A percentile compares a stretch with the other conserved stretches of the same genome.
These are phyloP conservation scores for Acacia pycnantha DNA, from an alignment of 331 rosid genomes.

Conservation along the genomic window DNA sequence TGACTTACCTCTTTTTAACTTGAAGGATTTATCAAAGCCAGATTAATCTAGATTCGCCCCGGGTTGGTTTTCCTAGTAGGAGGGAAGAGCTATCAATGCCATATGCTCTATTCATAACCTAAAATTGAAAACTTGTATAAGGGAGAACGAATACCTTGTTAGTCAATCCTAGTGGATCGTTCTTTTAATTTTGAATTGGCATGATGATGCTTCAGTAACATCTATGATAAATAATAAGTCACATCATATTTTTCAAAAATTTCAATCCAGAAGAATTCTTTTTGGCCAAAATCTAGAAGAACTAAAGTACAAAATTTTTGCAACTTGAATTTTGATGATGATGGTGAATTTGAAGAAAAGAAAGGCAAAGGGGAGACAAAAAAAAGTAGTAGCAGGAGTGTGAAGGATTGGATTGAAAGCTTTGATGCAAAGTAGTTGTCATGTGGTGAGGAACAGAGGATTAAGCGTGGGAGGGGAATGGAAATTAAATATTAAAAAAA, in stretches of 20 bases:
- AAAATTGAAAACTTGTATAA: no score
- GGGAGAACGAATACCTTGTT: no score
- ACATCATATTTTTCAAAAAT: background rate
- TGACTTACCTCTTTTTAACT: no score
- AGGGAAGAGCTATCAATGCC: no score
- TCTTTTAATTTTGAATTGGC: no score
- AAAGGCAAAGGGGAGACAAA: background rate
- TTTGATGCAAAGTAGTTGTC: background rate
- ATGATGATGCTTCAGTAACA: no score
- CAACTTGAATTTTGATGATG: background rate
- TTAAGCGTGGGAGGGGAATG: background rate
- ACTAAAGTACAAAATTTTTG: background rate
- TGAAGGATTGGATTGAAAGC: background rate
- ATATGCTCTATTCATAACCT: no score
- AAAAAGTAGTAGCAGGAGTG: background rate
- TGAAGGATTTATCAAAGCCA: no score
- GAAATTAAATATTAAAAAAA: background rate
- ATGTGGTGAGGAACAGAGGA: background rate
- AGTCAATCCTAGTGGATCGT: no score
- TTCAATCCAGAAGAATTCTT: background rate
- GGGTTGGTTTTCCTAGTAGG: no score
- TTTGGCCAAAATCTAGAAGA: background rate
- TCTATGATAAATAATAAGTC: no score
- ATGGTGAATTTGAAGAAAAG: background rate
- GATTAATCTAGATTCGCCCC: no score